phyloP scores from a whole-genome alignment of 306 rosid species.

The Quercus rubra region DNA sequence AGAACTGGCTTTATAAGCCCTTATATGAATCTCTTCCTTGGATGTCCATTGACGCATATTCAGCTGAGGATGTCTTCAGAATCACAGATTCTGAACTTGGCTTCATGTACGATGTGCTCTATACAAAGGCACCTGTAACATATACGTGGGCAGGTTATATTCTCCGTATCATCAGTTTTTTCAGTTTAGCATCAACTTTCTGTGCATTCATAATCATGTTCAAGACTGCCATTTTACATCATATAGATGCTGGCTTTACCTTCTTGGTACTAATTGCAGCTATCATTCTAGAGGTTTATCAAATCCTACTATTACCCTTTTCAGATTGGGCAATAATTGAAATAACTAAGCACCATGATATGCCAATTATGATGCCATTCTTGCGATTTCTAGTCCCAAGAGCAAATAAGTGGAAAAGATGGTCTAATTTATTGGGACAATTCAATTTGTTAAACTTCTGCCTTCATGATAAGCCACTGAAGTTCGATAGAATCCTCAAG shows the following conservation, averaged over 20 bases:
- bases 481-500: constrained; percentile 29
- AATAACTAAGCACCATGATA: constrained; percentile 38
- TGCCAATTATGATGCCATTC: constrained; percentile 31
- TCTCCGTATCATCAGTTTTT: constrained; percentile 44
- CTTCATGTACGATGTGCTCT: constrained; percentile 68
- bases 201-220: constrained; percentile 34
- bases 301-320: constrained; percentile 46
- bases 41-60: constrained; percentile 32
- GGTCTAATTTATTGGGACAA: constrained; percentile 58
- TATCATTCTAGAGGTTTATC: constrained; percentile 52
- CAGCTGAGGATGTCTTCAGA: constrained; percentile 37
- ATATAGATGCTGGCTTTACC: constrained; percentile 32
- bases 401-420: constrained; percentile 47
- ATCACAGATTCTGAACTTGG: constrained; percentile 57
- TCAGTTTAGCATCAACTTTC: constrained; percentile 31
- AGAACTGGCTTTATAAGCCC: constrained; percentile 49
- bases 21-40: constrained; percentile 39
- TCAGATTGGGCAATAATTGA: constrained; percentile 62
- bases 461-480: constrained; percentile 37
- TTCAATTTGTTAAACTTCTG: constrained; percentile 58
- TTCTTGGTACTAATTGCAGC: constrained; percentile 41
- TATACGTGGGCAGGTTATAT: constrained; percentile 48
- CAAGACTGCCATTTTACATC: constrained; percentile 2
- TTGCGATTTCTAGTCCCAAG: constrained; percentile 37
- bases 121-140: constrained; percentile 57